phyloP scores from a whole-genome alignment of 768 basidiomycete species.

The Myochromella boudieri region DNA sequence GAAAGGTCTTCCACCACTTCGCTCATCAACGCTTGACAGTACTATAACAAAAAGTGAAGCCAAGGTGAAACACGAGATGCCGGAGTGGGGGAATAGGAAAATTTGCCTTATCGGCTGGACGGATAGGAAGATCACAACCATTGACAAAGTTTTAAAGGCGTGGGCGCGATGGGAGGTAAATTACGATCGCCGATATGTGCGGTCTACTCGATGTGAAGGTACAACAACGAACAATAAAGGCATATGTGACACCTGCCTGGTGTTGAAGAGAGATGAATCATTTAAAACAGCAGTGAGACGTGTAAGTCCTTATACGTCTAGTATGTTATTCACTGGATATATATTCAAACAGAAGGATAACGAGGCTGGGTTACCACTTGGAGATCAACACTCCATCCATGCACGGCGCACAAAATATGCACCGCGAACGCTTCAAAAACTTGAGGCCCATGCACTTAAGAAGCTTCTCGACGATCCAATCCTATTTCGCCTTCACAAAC shows the following conservation, averaged over 20 bases:
- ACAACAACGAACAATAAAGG: not conserved
- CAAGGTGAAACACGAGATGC: no score
- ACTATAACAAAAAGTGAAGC: no score
- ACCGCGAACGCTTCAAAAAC: not conserved
- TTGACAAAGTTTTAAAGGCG: not conserved
- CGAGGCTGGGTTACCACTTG: not conserved
- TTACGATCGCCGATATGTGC: not conserved
- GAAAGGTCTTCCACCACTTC: no score
- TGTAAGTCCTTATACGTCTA: not conserved
- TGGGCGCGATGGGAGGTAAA: constrained; percentile 3
- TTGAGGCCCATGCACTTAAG: not conserved
- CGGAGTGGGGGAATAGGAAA: not conserved
- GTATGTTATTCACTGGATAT: not conserved
- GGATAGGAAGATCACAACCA: not conserved
- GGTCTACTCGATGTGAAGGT: not conserved
- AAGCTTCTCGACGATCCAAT: not conserved
- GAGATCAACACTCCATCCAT: not conserved
- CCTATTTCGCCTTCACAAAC: not conserved
- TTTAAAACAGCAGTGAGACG: not conserved
- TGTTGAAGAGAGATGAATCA: not conserved
- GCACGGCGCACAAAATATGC: not conserved
- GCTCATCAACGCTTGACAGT: no score
- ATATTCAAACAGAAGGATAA: not conserved
- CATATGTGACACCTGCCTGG: not conserved
- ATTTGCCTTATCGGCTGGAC: not conserved